These are phyloP conservation scores for Solanum etuberosum DNA, from an alignment of 257 asterid genomes.

Conservation along the genomic window DNA sequence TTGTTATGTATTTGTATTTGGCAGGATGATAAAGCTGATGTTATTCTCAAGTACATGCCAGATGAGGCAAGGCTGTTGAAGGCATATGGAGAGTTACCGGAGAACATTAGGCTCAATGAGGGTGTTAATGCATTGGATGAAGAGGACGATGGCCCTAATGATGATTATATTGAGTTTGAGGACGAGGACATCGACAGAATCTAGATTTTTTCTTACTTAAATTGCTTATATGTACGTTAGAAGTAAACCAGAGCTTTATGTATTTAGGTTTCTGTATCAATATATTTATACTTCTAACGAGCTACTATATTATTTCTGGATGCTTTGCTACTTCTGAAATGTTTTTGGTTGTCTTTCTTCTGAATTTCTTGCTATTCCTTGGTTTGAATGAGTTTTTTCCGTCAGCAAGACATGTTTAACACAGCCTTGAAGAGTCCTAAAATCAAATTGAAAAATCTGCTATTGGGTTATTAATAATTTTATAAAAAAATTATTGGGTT, in stretches of 20 bases:
- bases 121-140: constrained; percentile 49
- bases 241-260: neutral
- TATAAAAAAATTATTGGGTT: no score
- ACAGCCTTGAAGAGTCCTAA: no score
- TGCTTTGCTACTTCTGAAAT: neutral
- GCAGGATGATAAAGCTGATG: constrained; percentile 95
- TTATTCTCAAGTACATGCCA: constrained; percentile 78
- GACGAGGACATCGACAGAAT: constrained; percentile 85
- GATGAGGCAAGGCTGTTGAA: constrained; percentile 86
- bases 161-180: constrained; percentile 66
- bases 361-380: no score
- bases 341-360: no score
- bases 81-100: constrained; percentile 90
- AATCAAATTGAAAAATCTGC: no score
- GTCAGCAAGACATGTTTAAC: no score
- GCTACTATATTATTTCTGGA: neutral
- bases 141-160: constrained; percentile 45
- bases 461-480: no score
- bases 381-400: no score
- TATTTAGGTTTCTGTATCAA: neutral
- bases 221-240: no score
- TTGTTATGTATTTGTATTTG: neutral
- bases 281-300: no score
- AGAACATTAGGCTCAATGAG: constrained; percentile 66
- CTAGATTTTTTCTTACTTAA: constrained; percentile 12